Base-by-base conservation (phyloP, 192 early-diverging fungal genomes). In the Coemansia sp. region DNA sequence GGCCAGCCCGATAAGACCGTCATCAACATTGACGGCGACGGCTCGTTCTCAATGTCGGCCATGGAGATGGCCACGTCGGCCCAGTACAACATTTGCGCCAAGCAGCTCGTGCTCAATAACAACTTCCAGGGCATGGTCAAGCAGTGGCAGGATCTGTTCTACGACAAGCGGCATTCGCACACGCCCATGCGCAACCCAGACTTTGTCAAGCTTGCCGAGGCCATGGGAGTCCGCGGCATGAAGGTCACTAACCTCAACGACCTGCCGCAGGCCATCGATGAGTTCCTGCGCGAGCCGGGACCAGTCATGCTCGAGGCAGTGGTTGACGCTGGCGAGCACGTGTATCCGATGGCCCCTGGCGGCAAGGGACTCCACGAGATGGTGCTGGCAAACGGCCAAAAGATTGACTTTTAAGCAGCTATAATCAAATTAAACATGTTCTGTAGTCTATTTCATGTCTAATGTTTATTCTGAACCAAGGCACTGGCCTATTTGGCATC, bases 71-170 rank as follows among this genome's bases (percentile, higher is more conserved):
- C 92, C 71, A 99, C 97, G 0, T 94, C 95, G 7, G 86, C 93
- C n/a, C 94, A 97, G 83, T 98, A 89, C 85, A 92, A 96, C 72
- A 95, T 99, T 79, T 91, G 88, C 43, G 94, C 96, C 75, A 99
- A 99, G 87, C 92, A 95, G 32, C 75, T 99, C 10, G 84, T 99
- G 59, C 84, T 99, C 24, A 98, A 99, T 86, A 99, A 99, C 76
- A 92, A 94, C 64, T 99, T 97, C 92, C 97, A 99, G 82, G 97
- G 97, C 37, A 97, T 97, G 97, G 94, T 96, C 61, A 88, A 91
- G 82, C 87, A 93, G 70, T 90, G 90, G 90, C 90, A 91, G 79
- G 97, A 99, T 78, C 85, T 99, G 52, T 99, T 99, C 78, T 99
- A 99, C 75, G 90, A 95, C 69, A 88, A 97, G 82, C 89, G 97